phyloP scores from a whole-genome alignment of 768 basidiomycete genomes.

The Leccinum subtestaceum region DNA sequence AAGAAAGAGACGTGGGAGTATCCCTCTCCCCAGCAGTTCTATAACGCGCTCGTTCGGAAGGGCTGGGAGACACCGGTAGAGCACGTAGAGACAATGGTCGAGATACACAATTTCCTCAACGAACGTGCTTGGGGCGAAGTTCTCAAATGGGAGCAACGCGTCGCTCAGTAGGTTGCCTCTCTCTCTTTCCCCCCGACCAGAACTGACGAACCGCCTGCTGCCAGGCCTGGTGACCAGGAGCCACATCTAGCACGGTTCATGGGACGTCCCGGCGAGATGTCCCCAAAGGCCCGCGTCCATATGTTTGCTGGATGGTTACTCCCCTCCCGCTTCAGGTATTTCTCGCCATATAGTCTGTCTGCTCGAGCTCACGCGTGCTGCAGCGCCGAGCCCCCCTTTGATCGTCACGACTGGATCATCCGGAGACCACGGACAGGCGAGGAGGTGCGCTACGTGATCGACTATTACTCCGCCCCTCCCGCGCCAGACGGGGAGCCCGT shows the following conservation, averaged over 20 bases:
- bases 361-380: conserved; percentile 3
- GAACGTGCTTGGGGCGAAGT: conserved; percentile 97
- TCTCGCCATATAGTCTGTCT: conserved; percentile 6
- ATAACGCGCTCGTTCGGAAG: conserved; percentile 93
- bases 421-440: conserved; percentile 75
- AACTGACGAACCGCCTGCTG: conserved; percentile 1
- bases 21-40: conserved; percentile 96
- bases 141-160: conserved; percentile 82
- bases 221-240: conserved; percentile 53
- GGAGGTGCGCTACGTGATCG: conserved; percentile 94
- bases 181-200: not conserved
- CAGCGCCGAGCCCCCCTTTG: conserved; percentile 91
- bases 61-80: conserved; percentile 98
- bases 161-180: conserved; percentile 24
- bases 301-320: conserved; percentile 86
- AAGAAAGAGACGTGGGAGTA: conserved; percentile 75
- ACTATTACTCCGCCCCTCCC: conserved; percentile 94
- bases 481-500: conserved; percentile 91
- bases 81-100: conserved; percentile 94
- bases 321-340: conserved; percentile 87
- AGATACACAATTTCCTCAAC: conserved; percentile 97
- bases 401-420: conserved; percentile 97
- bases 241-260: conserved; percentile 80
- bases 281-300: conserved; percentile 89
- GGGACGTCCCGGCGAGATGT: conserved; percentile 89